Base-by-base conservation (phyloP, 495 filamentous ascomycete genomes). In the Aspergillus haitiensis region DNA sequence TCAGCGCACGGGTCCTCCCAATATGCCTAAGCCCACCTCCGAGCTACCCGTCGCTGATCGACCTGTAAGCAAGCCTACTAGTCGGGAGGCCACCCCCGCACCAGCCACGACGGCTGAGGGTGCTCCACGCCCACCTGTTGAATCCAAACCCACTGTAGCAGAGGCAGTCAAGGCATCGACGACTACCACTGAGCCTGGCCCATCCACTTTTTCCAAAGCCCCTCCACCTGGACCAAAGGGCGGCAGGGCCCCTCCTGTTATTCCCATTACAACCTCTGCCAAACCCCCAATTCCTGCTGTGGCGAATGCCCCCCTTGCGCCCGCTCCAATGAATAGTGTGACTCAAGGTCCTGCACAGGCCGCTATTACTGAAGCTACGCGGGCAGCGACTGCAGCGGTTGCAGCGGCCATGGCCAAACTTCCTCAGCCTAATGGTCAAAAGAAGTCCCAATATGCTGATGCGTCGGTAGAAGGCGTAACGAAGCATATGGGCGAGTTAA, bases 391-490 rank as follows among this genome's bases (percentile, higher is more conserved):
- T 42, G 90, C 88, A 48, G 92, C 92, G 33, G 93, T 96, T 51
- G 92, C 91, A 39, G 88, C 87, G 7, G 92, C 92, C 3, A 95
- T 96, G 91, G 91, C 91, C 11, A 91, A 93, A 65, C 73, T 96
- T 11, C 74, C 82, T 10, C 79, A 83, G 73, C 81, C 53, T 31
- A 69, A 72, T 52, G 69, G 70, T 9, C 76, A 76, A 44, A 76
- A 75, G 61, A 81, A 82, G 60, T 66, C 73, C 11, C 64, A 61
- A 10, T 73, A 76, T 35, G 69, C 70, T 4, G 78, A 80, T 56
- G 78, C 61, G 37, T 78, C 81, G 2, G 80, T 96, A 45, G 90
- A 97, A 27, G 88, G 90, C 63, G 72, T 97, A 16, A 85, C 90
- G 1, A 89, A 86, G 69, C 89, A 92, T 72, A 89, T 97, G 62